These are phyloP conservation scores for Paracamarosporium sp. DNA, from an alignment of 2,329 filamentous ascomycete species.

Conservation along the genomic window DNA sequence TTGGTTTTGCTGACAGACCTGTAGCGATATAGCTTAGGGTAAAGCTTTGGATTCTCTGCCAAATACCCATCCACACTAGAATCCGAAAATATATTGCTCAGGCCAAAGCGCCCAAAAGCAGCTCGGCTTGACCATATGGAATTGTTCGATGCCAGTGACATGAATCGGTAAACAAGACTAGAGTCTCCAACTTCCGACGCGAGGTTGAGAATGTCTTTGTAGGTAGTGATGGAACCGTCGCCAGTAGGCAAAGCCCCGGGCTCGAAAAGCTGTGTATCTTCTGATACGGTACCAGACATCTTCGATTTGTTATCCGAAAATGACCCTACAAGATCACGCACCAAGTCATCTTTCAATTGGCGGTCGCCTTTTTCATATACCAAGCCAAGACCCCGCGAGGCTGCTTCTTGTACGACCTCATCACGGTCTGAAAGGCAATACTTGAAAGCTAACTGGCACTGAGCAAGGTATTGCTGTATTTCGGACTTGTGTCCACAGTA, in stretches of 20 bases:
- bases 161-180: conserved; percentile 96
- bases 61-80: conserved; percentile 72
- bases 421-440: conserved; percentile 85
- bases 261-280: conserved; percentile 93
- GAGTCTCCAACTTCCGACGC: conserved; percentile 98
- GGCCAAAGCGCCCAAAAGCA: conserved; percentile 90
- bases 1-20: conserved; percentile 52
- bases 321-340: conserved; percentile 84
- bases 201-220: conserved; percentile 94
- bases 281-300: conserved; percentile 76
- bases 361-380: conserved; percentile 93
- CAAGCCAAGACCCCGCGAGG: conserved; percentile 86
- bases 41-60: conserved; percentile 88
- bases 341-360: conserved; percentile 78
- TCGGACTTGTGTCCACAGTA: conserved; percentile 82
- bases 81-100: conserved; percentile 90
- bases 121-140: conserved; percentile 97
- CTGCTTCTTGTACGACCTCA: conserved; percentile 94
- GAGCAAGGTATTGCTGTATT: conserved; percentile 75
- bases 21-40: conserved; percentile 93
- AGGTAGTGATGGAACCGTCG: conserved; percentile 90
- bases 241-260: conserved; percentile 88
- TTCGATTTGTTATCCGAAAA: conserved; percentile 80
- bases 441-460: conserved; percentile 88
- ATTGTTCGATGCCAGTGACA: conserved; percentile 95